Conservation (phyloP, 2,329 filamentous ascomycete species). For the Colletotrichum australisinense region DNA sequence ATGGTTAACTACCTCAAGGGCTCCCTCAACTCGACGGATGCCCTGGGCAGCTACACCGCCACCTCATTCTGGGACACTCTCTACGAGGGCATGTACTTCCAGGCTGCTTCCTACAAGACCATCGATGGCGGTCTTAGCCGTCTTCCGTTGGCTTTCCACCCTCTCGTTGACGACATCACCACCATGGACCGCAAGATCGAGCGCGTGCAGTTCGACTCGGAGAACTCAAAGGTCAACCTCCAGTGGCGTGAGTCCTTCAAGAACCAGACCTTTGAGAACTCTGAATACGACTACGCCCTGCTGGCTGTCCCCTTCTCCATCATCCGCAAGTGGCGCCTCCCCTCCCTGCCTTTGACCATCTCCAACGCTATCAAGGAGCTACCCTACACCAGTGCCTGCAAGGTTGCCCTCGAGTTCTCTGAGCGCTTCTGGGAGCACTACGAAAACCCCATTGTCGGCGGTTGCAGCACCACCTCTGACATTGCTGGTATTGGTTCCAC, state of each 20-base stretch:
- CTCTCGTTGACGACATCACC: conserved; percentile 67
- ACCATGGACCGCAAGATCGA: conserved; percentile 68
- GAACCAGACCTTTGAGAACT: conserved; percentile 52
- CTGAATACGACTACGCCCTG: conserved; percentile 74
- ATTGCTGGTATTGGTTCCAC: conserved; percentile 71
- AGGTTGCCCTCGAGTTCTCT: conserved; percentile 75
- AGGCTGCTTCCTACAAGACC: conserved; percentile 70
- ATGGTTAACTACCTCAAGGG: conserved; percentile 68
- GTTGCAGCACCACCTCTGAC: conserved; percentile 67
- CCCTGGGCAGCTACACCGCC: conserved; percentile 42
- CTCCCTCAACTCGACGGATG: conserved; percentile 65
- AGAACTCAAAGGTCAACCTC: conserved; percentile 65
- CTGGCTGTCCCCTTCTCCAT: conserved; percentile 73
- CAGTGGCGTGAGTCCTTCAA: conserved; percentile 63
- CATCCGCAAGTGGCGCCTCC: conserved; percentile 71
- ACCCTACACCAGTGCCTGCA: conserved; percentile 60
- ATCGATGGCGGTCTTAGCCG: conserved; percentile 69
- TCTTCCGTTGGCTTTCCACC: conserved; percentile 71
- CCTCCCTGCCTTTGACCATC: conserved; percentile 55
- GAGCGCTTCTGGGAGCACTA: conserved; percentile 70
- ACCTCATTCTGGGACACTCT: conserved; percentile 60
- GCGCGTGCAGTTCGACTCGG: conserved; percentile 64
- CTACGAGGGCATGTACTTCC: conserved; percentile 70
- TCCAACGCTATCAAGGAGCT: conserved; percentile 59
- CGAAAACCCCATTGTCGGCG: conserved; percentile 69